A percentile compares a stretch with the other conserved stretches of the same genome.
Conservation (phyloP, 768 basidiomycete species). For the Lentinus brumalis region DNA sequence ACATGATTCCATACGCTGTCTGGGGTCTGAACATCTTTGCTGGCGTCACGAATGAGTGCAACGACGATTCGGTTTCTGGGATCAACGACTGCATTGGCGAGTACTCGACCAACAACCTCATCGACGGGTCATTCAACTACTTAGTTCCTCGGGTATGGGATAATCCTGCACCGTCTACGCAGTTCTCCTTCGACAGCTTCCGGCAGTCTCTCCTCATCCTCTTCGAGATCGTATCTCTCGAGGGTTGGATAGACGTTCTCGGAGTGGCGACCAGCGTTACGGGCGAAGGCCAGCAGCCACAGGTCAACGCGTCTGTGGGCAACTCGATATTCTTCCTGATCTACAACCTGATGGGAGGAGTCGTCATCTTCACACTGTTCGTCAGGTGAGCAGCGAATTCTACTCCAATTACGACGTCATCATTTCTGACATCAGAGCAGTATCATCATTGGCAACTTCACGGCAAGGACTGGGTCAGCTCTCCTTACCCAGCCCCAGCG, state of each 20-base stretch:
- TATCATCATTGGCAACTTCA: constrained; percentile 96
- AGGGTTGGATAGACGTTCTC: constrained; percentile 98
- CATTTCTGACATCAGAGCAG: constrained; percentile 41
- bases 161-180: constrained; percentile 79
- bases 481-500: constrained; percentile 84
- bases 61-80: constrained; percentile 60
- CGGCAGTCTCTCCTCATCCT: constrained; percentile 82
- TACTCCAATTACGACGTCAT: background rate
- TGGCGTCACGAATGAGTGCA: constrained; percentile 83
- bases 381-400: constrained; percentile 61
- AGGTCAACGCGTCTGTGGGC: constrained; percentile 68
- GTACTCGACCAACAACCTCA: constrained; percentile 52
- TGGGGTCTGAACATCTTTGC: constrained; percentile 95
- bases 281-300: constrained; percentile 68
- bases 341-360: constrained; percentile 89
- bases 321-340: constrained; percentile 92
- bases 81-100: constrained; percentile 73
- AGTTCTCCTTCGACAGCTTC: constrained; percentile 91
- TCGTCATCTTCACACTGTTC: constrained; percentile 88
- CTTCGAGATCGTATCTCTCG: constrained; percentile 94
- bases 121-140: constrained; percentile 69
- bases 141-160: constrained; percentile 87
- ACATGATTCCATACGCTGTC: constrained; percentile 90
- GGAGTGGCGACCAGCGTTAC: constrained; percentile 75
- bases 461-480: constrained; percentile 81